phyloP scores from a whole-genome alignment of 2,329 filamentous ascomycete species.

The Aspergillus ochraceoroseus region DNA sequence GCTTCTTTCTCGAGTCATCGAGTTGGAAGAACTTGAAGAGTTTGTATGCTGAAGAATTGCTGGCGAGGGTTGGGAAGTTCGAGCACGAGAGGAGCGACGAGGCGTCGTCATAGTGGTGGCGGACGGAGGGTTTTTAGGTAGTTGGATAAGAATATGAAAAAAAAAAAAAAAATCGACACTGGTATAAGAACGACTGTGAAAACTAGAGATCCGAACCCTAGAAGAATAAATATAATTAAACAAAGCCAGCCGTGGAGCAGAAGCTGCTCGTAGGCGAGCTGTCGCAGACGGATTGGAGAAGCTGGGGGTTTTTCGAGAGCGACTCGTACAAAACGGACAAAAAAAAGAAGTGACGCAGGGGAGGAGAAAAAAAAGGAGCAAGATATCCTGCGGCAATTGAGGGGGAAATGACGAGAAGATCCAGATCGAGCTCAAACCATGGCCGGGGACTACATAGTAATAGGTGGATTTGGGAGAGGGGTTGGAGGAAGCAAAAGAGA shows the following conservation, averaged over 20 bases:
- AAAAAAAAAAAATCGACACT: conserved; percentile 2
- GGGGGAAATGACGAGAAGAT: conserved; percentile 16
- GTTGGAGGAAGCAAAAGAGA: conserved; percentile 31
- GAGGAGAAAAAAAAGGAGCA: conserved; percentile 13
- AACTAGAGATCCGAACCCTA: conserved; percentile 7
- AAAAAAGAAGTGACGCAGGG: conserved; percentile 15
- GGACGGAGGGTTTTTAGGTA: conserved; percentile 11
- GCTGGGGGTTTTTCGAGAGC: conserved; percentile 16
- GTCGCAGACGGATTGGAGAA: conserved; percentile 26
- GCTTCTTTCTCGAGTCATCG: conserved; percentile 71
- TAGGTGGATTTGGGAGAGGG: conserved; percentile 33
- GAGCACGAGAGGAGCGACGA: conserved; percentile 87
- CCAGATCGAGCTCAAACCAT: conserved; percentile 29
- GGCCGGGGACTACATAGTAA: conserved; percentile 43
- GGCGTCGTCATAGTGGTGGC: conserved; percentile 60
- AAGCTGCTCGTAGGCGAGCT: conserved; percentile 22
- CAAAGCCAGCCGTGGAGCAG: conserved; percentile 8
- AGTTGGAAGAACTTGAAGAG: conserved; percentile 64
- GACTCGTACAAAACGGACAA: conserved; percentile 21
- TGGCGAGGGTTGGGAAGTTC: conserved; percentile 64
- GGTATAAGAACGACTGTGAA: conserved; percentile 6
- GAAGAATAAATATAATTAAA: conserved; percentile 10
- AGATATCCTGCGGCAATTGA: conserved; percentile 26
- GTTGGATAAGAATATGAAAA: conserved; percentile 14
- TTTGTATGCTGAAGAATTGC: conserved; percentile 72